Evolutionary conservation across 192 early-diverging fungal species (phyloP).

Genomic region (Pecoramyces ruminantium): DNA sequence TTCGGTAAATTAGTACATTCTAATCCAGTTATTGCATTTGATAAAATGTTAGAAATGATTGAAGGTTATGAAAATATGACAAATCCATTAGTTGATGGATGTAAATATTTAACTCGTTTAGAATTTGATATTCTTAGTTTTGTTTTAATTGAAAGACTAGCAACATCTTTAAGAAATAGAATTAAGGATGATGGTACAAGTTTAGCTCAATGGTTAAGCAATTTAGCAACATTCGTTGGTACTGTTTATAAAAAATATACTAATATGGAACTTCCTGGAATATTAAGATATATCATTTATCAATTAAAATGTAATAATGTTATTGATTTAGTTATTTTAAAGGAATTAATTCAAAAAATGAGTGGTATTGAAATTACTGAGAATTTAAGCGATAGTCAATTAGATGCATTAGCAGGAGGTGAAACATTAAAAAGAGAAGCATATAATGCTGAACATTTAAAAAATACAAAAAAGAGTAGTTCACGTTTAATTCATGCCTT

Average conservation of each 20-base stretch:
- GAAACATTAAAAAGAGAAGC: conserved; percentile 38
- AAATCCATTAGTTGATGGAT: conserved; percentile 53
- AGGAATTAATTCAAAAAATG: conserved; percentile 55
- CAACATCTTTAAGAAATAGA: conserved; percentile 27
- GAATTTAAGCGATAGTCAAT: conserved; percentile 33
- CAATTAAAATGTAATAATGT: conserved; percentile 33
- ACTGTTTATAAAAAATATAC: conserved; percentile 42
- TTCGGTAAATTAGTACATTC: conserved; percentile 56
- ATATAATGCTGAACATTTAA: conserved; percentile 21
- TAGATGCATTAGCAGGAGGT: conserved; percentile 42
- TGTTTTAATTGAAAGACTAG: conserved; percentile 45
- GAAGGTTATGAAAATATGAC: conserved; percentile 64
- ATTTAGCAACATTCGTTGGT: conserved; percentile 45
- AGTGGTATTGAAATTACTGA: conserved; percentile 44
- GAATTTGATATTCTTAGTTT: conserved; percentile 58
- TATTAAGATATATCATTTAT: conserved; percentile 46
- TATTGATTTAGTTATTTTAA: conserved; percentile 45
- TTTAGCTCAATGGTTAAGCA: conserved; percentile 41
- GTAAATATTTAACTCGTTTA: conserved; percentile 51
- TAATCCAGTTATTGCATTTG: conserved; percentile 57
- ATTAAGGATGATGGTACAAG: conserved; percentile 45
- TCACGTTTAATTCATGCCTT: conserved; percentile 36
- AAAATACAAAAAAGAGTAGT: conserved; percentile 26
- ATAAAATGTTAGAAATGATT: conserved; percentile 43
- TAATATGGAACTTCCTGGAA: conserved; percentile 36